These are phyloP conservation scores for Sporothrix schenckii DNA, from an alignment of 2,329 filamentous ascomycete species.

Conservation along the genomic window DNA sequence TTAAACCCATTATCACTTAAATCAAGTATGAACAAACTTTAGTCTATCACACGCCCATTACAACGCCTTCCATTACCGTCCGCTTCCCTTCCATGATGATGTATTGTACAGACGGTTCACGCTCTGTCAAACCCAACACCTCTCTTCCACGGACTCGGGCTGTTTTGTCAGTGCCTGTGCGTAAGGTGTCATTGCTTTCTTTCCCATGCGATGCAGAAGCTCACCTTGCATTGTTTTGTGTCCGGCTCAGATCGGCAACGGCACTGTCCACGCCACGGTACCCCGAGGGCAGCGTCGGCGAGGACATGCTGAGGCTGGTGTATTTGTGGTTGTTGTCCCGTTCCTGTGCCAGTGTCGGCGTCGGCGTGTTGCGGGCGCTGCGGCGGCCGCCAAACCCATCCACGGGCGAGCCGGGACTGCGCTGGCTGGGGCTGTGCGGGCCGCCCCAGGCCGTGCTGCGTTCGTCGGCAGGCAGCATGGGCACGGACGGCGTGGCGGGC, in stretches of 20 bases:
- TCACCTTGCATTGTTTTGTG: constrained; percentile 9
- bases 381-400: constrained; percentile 23
- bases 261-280: constrained; percentile 2
- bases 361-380: neutral
- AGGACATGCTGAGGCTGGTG: neutral
- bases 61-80: neutral
- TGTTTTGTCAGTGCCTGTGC: neutral
- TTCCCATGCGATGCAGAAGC: neutral
- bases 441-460: neutral
- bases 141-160: constrained; percentile 23
- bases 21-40: neutral
- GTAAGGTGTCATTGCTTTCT: too few relatives aligned
- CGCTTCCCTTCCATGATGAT: neutral
- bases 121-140: constrained; percentile 15
- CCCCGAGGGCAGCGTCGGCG: neutral
- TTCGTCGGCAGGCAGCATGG: constrained; percentile 22
- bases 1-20: neutral
- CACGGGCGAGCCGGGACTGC: constrained; percentile 4
- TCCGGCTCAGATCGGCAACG: constrained; percentile 1
- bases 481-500: constrained; percentile 22
- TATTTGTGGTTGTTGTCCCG: neutral
- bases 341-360: neutral
- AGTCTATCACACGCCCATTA: neutral
- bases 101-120: neutral
- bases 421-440: neutral